These are phyloP conservation scores for Combretum micranthum DNA, from an alignment of 345 rosid species.

Conservation along the genomic window DNA sequence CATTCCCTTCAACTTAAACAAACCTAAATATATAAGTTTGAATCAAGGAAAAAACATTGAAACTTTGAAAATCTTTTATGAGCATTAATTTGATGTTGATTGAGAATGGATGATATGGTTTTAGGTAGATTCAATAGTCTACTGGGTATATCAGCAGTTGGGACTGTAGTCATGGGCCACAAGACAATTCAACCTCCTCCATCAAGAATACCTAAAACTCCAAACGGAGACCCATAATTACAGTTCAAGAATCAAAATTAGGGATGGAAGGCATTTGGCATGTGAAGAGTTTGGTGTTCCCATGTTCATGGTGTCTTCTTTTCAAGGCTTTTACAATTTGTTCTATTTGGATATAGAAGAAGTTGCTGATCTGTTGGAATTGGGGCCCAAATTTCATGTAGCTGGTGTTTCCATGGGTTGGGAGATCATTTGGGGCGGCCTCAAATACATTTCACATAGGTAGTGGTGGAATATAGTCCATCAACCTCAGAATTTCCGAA, in stretches of 20 bases:
- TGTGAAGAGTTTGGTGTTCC: conserved; percentile 16
- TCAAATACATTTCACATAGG: conserved; percentile 20
- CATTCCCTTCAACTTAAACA: too few relatives aligned
- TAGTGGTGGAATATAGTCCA: too few relatives aligned
- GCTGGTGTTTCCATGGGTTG: conserved; percentile 16
- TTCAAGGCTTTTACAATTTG: not conserved
- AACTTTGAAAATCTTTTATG: too few relatives aligned
- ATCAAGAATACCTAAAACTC: conserved; percentile 12
- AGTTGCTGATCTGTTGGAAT: conserved; percentile 16
- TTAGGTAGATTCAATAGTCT: conserved; percentile 16
- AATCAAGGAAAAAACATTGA: too few relatives aligned
- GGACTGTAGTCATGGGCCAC: conserved; percentile 13
- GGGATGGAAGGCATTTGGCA: conserved; percentile 22
- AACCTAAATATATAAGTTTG: too few relatives aligned
- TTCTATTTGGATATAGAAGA: conserved; percentile 15
- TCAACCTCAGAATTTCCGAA: too few relatives aligned
- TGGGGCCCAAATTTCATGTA: conserved; percentile 13
- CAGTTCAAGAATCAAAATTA: conserved; percentile 15
- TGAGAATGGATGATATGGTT: too few relatives aligned
- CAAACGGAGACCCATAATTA: conserved; percentile 12
- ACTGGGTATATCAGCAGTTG: conserved; percentile 6
- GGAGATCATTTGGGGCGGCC: conserved; percentile 12
- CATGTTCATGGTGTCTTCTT: conserved; percentile 7
- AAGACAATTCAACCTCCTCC: conserved; percentile 17
- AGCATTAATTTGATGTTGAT: not conserved